Base-by-base conservation (phyloP, 768 basidiomycete species). In the Psilocybe azurescens region DNA sequence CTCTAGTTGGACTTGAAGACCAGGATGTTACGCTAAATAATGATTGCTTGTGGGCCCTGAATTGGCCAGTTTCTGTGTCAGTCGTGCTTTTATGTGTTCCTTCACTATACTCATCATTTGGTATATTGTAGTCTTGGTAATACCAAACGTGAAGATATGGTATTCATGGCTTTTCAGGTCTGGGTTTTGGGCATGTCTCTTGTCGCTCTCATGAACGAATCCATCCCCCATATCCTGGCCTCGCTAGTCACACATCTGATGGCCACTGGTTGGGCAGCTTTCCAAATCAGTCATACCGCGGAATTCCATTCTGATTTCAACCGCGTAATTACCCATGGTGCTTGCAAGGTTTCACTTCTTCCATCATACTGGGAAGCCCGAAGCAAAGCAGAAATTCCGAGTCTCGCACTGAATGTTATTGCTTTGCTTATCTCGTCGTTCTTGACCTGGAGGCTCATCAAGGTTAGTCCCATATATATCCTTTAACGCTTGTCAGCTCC, bases 141-240 rank as follows among this genome's bases (percentile, higher is more conserved):
- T 69, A 91, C 90, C 30, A 84, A 90, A 71, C 87, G 91, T 29
- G 90, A 93, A 69, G 92, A 94, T 71, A 75, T 91, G 61, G 83
- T 88, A 10, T 93, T 93, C 73, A 86, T 93, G 44, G 80, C 82
- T 5, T 94, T 93, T 77, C 90, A 93, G 66, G 75, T 91, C 58
- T 94, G 92, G 91, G 86, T 91, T 5, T 77, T 92, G 14, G 89
- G 88, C 32, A 89, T 92, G 87, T 91, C 90, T 10, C 59, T 89
- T 30, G 88, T 91, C 48, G 91, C 91, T 18, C 70, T 84, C 32
- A 69, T 84, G 60, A 92, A 93, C 72, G 91, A 93, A 75, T 92
- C 90, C 2, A 90, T 93, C 62, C 92, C 92, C 2, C 92, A 93
- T 63, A 87, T 87, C 73, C 81, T 90, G 47, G 91, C 91, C 0